phyloP scores from a whole-genome alignment of 2,329 filamentous ascomycete genomes.

The Penicillium rolfsii region DNA sequence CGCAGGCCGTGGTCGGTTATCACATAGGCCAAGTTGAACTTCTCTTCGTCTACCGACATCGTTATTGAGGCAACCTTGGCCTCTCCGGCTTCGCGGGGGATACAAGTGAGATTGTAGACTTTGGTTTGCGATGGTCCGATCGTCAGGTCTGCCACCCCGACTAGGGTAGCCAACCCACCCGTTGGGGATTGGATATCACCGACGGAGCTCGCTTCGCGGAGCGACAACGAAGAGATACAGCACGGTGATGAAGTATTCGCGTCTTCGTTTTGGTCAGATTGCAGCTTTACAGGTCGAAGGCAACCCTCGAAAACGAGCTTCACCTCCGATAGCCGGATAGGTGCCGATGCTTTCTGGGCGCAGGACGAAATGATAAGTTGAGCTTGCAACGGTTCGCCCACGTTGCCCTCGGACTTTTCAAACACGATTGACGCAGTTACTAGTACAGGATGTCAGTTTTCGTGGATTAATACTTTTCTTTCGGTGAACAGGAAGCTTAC shows the following conservation, averaged over 20 bases:
- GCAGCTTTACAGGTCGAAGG: slow-evolving; percentile 48
- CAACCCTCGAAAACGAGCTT: slow-evolving; percentile 58
- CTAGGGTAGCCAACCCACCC: slow-evolving; percentile 47
- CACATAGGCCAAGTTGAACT: slow-evolving; percentile 69
- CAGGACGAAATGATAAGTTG: slow-evolving; percentile 58
- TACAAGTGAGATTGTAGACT: slow-evolving; percentile 71
- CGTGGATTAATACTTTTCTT: neutral
- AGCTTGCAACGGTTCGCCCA: slow-evolving; percentile 61
- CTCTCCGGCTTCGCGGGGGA: slow-evolving; percentile 80
- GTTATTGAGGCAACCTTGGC: slow-evolving; percentile 67
- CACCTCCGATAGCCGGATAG: slow-evolving; percentile 54
- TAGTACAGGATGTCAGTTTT: slow-evolving; percentile 21
- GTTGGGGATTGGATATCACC: slow-evolving; percentile 40
- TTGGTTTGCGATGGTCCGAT: slow-evolving; percentile 68
- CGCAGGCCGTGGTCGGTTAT: slow-evolving; percentile 50
- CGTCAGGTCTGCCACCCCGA: slow-evolving; percentile 65
- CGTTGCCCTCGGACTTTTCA: slow-evolving; percentile 58
- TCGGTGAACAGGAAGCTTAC: slow-evolving; percentile 35
- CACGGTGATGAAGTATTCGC: slow-evolving; percentile 28
- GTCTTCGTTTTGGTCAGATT: slow-evolving; percentile 36
- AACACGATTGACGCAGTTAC: slow-evolving; percentile 59
- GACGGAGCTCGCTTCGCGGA: slow-evolving; percentile 39
- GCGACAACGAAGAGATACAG: slow-evolving; percentile 38
- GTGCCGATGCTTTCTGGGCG: slow-evolving; percentile 49
- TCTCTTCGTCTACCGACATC: slow-evolving; percentile 64